Percentiles rank a stretch among this genome's conserved stretches.
Conservation (phyloP, 2,329 filamentous ascomycete genomes). For the Nannizziopsis barbatae region DNA sequence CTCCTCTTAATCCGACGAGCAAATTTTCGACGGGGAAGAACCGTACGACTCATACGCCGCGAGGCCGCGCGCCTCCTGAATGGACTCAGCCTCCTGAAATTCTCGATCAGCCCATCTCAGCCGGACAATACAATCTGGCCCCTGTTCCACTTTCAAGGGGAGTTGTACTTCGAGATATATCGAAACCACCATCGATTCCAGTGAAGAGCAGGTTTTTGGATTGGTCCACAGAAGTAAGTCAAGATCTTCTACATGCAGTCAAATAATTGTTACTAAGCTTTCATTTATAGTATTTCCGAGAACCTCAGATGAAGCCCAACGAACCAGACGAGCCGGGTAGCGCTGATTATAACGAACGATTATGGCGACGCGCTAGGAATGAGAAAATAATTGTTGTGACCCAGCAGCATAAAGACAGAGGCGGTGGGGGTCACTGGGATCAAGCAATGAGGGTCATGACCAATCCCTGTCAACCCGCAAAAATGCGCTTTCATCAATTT, state of each 20-base stretch:
- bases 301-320: slow-evolving; percentile 94
- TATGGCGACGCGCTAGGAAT: slow-evolving; percentile 88
- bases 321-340: slow-evolving; percentile 95
- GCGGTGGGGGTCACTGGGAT: slow-evolving; percentile 78
- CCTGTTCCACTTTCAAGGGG: slow-evolving; percentile 68
- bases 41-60: slow-evolving; percentile 33
- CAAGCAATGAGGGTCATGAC: slow-evolving; percentile 72
- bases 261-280: background rate
- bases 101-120: slow-evolving; percentile 54
- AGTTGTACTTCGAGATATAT: slow-evolving; percentile 53
- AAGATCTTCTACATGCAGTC: background rate
- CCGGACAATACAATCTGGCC: slow-evolving; percentile 63
- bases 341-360: slow-evolving; percentile 85
- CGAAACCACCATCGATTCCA: slow-evolving; percentile 55
- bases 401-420: slow-evolving; percentile 82
- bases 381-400: slow-evolving; percentile 86
- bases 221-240: slow-evolving; percentile 69
- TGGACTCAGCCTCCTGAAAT: slow-evolving; percentile 61
- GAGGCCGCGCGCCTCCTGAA: slow-evolving; percentile 45
- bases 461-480: slow-evolving; percentile 77
- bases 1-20: slow-evolving; percentile 21
- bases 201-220: slow-evolving; percentile 76
- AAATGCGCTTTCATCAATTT: slow-evolving; percentile 95
- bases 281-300: slow-evolving; percentile 65
- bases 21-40: slow-evolving; percentile 21